Evolutionary conservation across 306 rosid genomes (phyloP).

Genomic region (Trifolium repens): DNA sequence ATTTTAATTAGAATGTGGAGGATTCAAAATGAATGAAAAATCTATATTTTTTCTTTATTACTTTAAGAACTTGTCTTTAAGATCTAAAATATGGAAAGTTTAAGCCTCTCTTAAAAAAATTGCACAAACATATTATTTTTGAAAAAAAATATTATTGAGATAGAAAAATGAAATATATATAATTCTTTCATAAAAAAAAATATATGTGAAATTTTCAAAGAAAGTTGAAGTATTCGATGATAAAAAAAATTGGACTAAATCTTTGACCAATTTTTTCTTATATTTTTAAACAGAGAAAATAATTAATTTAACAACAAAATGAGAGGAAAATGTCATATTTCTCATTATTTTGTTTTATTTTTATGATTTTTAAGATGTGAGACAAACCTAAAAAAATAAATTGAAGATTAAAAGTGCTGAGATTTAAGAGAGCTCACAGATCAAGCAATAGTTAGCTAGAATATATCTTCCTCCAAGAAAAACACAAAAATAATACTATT

Average conservation of each 20-base stretch:
- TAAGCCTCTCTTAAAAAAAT: not conserved
- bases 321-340: not conserved
- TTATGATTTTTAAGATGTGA: not conserved
- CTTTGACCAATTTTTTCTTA: too few species aligned
- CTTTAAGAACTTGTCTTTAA: not conserved
- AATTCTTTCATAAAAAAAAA: too few species aligned
- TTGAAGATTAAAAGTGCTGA: not conserved
- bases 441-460: conserved; percentile 14
- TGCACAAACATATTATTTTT: too few species aligned
- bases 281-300: too few species aligned
- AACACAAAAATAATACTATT: not conserved
- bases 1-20: not conserved
- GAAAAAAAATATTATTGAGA: too few species aligned
- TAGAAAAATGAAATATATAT: too few species aligned
- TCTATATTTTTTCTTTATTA: not conserved
- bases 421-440: conserved; percentile 57
- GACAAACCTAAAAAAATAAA: not conserved
- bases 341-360: too few species aligned
- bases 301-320: not conserved
- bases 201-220: too few species aligned
- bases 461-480: conserved; percentile 8
- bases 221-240: too few species aligned
- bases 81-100: not conserved
- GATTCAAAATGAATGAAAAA: not conserved
- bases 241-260: too few species aligned